These are phyloP conservation scores for Tetracentron sinense DNA, from an alignment of 164 flowering plant genomes.

Conservation along the genomic window DNA sequence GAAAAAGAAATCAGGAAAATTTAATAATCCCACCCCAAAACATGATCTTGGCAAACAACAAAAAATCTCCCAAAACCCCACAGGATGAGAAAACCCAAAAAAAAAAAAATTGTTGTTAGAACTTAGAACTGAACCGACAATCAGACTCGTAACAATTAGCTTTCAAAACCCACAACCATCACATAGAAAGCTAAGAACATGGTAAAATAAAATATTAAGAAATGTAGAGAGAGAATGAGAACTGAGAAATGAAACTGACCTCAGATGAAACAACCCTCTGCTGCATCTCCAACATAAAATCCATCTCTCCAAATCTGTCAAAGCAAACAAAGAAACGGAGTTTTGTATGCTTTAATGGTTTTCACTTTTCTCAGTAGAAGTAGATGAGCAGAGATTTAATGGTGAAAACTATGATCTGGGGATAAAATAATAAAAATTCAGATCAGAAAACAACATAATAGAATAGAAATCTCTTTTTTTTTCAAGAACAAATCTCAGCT, in stretches of 20 bases:
- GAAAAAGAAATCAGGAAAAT: background rate
- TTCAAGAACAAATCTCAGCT: too few relatives aligned
- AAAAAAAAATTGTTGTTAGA: background rate
- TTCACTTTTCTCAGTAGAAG: slow-evolving; percentile 8
- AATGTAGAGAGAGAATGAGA: background rate
- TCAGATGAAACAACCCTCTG: slow-evolving; percentile 13
- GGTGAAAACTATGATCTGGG: slow-evolving; percentile 18
- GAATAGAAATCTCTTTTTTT: background rate
- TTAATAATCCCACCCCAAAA: background rate
- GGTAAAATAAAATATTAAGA: background rate
- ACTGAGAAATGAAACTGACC: slow-evolving; percentile 31
- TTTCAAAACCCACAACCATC: background rate
- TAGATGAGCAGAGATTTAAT: slow-evolving; percentile 3
- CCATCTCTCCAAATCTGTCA: slow-evolving; percentile 22
- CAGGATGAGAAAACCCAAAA: background rate
- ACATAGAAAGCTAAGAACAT: background rate
- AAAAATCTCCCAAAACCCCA: background rate
- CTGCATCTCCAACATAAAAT: slow-evolving; percentile 20
- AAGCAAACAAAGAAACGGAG: slow-evolving; percentile 11
- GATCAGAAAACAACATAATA: slow-evolving; percentile 8
- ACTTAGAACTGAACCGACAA: slow-evolving; percentile 2
- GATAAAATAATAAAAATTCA: slow-evolving; percentile 11
- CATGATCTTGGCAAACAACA: background rate
- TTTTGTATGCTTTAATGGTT: background rate
- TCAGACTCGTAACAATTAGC: background rate